Evolutionary conservation across 2,329 filamentous ascomycete species (phyloP), one percentile per base, ranked within the genome.

Genomic region (Xylaria sp.): DNA sequence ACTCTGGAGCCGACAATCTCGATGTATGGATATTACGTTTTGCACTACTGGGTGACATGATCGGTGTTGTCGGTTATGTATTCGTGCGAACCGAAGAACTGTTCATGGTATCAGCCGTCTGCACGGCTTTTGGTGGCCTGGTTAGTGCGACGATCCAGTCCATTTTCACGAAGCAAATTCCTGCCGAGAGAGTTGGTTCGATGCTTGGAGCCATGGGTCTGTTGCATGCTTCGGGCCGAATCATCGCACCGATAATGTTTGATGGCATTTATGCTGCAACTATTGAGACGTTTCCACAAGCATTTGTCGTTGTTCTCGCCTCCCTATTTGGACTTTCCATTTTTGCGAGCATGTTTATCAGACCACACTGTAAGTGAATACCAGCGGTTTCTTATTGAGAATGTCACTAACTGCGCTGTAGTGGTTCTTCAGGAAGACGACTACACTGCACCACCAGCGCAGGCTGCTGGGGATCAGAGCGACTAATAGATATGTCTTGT

Each of bases 181-280:
- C 92, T 0, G 80, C 86, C 0, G 89, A 94, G 64, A 83, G 84
- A 52, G 88, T 94, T 0, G 94, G 94, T 0, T 87, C 94, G 72
- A 78, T 97, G n/a, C 81, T 99, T 0, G 94, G 94, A 19, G 92
- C 92, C 1, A 88, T 88, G 13, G 94, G 93, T 0, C 78, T 97
- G 62, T 75, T 97, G 59, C 93, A 97, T 74, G 89, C 91, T 0
- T 75, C 96, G 42, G 84, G 90, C 2, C 81, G 92, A 62, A 85
- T 97, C 1, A 72, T 96, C 10, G 87, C 89, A 0, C 94, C 94
- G 0, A 82, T 91, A 0, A 70, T 93, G 1, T 96, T 97, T 75
- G 96, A 94, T 69, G 83, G 90, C 4, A 84, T 97, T 8, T 99
- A 96, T 72, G 89, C 88, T 11, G 78, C 82, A 2, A 97, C 94